Evolutionary conservation across 2,329 filamentous ascomycete species (phyloP).

Genomic region (Penicillium paneum): DNA sequence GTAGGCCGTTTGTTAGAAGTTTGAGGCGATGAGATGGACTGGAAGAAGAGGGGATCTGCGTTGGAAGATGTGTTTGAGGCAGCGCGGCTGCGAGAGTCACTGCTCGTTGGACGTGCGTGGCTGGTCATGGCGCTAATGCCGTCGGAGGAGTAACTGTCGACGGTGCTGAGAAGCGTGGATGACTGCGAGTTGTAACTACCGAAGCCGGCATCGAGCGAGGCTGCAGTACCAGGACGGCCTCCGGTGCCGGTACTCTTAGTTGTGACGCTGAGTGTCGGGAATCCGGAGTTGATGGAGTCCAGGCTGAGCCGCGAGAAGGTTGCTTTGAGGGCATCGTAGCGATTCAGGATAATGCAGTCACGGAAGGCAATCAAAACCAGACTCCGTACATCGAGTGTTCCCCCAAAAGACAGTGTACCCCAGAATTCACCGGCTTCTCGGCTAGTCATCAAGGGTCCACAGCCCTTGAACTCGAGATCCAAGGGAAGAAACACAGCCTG

Average conservation of each 20-base stretch:
- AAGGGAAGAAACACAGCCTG: constrained; percentile 92
- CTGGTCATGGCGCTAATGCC: constrained; percentile 41
- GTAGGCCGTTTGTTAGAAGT: constrained; percentile 28
- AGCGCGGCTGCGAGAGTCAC: constrained; percentile 63
- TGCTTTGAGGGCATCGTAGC: constrained; percentile 82
- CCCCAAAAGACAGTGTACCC: constrained; percentile 56
- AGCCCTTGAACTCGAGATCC: constrained; percentile 87
- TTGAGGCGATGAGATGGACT: constrained; percentile 41
- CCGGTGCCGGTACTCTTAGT: constrained; percentile 46
- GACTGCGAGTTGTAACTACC: constrained; percentile 76
- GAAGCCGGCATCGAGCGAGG: constrained; percentile 69
- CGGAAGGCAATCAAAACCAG: constrained; percentile 85
- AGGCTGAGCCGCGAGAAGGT: constrained; percentile 88
- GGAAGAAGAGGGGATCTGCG: constrained; percentile 44
- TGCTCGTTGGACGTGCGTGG: constrained; percentile 18
- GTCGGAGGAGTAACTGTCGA: constrained; percentile 51
- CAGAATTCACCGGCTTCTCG: constrained; percentile 88
- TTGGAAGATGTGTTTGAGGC: constrained; percentile 75
- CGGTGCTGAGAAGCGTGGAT: constrained; percentile 71
- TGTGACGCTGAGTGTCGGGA: constrained; percentile 43
- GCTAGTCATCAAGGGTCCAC: constrained; percentile 71
- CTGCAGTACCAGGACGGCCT: constrained; percentile 67
- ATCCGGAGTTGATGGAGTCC: constrained; percentile 64
- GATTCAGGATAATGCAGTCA: constrained; percentile 81
- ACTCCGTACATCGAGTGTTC: constrained; percentile 78